Evolutionary conservation across 768 basidiomycete genomes (phyloP).

Genomic region (Lactifluus echinatus): DNA sequence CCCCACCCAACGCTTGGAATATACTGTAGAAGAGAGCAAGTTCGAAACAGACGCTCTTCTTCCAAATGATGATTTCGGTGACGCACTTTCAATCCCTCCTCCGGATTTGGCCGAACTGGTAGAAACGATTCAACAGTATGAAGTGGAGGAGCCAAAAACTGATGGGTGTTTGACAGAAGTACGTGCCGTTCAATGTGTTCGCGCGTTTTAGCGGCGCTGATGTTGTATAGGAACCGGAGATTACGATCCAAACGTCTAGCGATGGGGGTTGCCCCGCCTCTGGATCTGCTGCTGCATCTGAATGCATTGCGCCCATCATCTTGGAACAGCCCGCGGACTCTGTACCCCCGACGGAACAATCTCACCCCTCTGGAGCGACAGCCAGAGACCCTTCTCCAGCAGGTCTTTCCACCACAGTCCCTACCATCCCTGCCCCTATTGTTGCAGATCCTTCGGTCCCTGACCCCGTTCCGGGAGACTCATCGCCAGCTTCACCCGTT

Average conservation of each 20-base stretch:
- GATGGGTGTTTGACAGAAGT: slow-evolving; percentile 9
- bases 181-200: not conserved
- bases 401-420: not conserved
- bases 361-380: not conserved
- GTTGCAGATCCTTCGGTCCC: slow-evolving; percentile 20
- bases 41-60: not conserved
- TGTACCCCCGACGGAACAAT: not conserved
- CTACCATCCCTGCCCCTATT: slow-evolving; percentile 16
- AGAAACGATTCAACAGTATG: slow-evolving; percentile 1
- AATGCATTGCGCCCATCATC: not conserved
- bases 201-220: not conserved
- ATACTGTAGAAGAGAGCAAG: slow-evolving; percentile 10
- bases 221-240: not conserved
- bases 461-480: slow-evolving; percentile 14
- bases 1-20: not conserved
- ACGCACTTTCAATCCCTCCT: slow-evolving; percentile 8
- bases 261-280: not conserved
- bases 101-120: not conserved
- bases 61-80: not conserved
- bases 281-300: not conserved
- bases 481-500: not conserved
- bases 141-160: slow-evolving; percentile 11
- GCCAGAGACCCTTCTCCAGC: not conserved
- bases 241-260: not conserved
- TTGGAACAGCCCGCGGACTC: not conserved